phyloP scores from a whole-genome alignment of 805 yeast genomes.

The Isabelozyma rhagii region DNA sequence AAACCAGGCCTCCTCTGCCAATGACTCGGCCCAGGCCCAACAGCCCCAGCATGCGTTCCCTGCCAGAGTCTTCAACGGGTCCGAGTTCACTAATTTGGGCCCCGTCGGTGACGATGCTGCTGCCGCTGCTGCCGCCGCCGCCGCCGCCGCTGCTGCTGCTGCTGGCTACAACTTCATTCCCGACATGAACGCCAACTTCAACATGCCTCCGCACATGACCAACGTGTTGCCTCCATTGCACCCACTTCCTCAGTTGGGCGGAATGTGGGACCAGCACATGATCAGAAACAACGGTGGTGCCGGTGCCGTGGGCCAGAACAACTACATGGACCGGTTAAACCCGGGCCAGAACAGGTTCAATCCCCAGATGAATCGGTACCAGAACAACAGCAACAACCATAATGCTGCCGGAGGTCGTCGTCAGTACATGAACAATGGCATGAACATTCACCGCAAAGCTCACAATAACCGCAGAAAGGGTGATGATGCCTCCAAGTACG shows the following conservation, averaged over 20 bases:
- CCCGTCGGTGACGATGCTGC: background rate
- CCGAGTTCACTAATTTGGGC: background rate
- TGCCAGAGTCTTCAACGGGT: background rate
- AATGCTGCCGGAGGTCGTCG: conserved; percentile 7
- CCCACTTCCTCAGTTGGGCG: background rate
- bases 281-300: background rate
- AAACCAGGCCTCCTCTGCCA: background rate
- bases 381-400: conserved; percentile 3
- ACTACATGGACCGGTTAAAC: conserved; percentile 4
- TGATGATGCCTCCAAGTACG: conserved; percentile 70
- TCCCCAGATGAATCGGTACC: conserved; percentile 5
- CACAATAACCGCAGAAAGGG: conserved; percentile 39
- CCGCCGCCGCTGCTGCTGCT: background rate
- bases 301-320: background rate
- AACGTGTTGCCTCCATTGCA: conserved; percentile 2
- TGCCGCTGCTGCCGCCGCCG: background rate
- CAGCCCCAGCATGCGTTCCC: background rate
- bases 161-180: background rate
- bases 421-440: conserved; percentile 13
- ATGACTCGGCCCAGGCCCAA: background rate
- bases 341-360: conserved; percentile 5
- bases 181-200: background rate
- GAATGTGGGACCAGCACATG: conserved; percentile 16
- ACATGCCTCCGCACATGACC: conserved; percentile 2
- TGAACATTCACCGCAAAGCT: conserved; percentile 45